Percentiles rank a stretch among this genome's conserved stretches.
Conservation (phyloP, 2,329 filamentous ascomycete species). For the Fusarium burgessii region DNA sequence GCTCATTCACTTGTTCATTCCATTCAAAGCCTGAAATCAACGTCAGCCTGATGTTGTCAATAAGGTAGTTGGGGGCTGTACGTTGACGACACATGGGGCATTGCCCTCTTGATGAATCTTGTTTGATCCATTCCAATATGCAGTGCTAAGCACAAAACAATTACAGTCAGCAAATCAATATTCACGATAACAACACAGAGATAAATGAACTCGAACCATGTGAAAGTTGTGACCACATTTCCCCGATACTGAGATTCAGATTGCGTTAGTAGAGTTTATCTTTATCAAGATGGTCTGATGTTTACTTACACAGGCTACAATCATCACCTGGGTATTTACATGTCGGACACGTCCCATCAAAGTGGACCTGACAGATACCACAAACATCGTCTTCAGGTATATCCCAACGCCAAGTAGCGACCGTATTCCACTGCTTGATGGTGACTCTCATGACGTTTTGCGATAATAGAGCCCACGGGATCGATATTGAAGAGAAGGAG, state of each 20-base stretch:
- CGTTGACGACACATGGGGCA: conserved; percentile 99
- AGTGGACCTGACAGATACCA: conserved; percentile 97
- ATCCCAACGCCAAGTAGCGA: conserved; percentile 98
- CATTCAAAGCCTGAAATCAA: conserved; percentile 55
- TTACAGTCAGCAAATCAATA: conserved; percentile 35
- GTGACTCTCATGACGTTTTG: conserved; percentile 84
- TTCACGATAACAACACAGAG: neutral
- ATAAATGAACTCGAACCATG: conserved; percentile 71
- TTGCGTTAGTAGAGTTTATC: conserved; percentile 30
- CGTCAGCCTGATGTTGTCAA: conserved; percentile 10
- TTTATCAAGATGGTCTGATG: conserved; percentile 27
- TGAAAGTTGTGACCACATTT: conserved; percentile 99
- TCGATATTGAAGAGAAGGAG: neutral
- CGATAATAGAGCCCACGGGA: conserved; percentile 22
- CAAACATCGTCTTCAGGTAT: conserved; percentile 98
- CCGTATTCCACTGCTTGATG: conserved; percentile 91
- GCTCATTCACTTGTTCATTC: conserved; percentile 53
- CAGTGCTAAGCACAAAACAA: conserved; percentile 75
- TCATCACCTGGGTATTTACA: conserved; percentile 99
- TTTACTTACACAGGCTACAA: conserved; percentile 82
- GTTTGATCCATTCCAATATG: conserved; percentile 94
- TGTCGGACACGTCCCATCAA: conserved; percentile 96
- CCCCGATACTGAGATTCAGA: conserved; percentile 74
- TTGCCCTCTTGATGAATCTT: conserved; percentile 91
- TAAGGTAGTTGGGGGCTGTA: conserved; percentile 56